These are phyloP conservation scores for Rostrohypoxylon terebratum DNA, from an alignment of 495 filamentous ascomycete species.

Conservation along the genomic window DNA sequence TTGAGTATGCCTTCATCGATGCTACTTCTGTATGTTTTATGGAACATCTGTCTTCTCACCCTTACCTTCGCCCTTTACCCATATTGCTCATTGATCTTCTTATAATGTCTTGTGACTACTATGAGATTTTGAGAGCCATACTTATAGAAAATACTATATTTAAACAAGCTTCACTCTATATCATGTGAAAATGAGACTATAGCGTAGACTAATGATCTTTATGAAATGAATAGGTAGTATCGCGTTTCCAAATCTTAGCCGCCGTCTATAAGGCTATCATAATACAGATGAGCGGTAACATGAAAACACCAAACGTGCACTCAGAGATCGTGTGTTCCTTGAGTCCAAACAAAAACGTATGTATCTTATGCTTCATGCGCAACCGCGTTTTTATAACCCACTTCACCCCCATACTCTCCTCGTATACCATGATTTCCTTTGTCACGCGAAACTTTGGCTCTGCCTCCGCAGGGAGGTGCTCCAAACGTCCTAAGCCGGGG, in stretches of 20 bases:
- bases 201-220: neutral
- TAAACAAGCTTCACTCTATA: too few species aligned
- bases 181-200: neutral
- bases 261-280: conserved; percentile 84
- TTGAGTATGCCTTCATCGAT: conserved; percentile 95
- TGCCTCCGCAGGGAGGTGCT: too few species aligned
- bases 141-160: too few species aligned
- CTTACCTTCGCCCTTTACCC: neutral
- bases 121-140: too few species aligned
- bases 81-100: neutral
- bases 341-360: conserved; percentile 86
- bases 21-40: conserved; percentile 58
- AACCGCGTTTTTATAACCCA: conserved; percentile 11
- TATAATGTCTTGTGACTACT: neutral
- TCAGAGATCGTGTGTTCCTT: conserved; percentile 91
- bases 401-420: conserved; percentile 16
- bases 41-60: neutral
- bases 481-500: too few species aligned
- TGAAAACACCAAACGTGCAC: conserved; percentile 88
- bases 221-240: conserved; percentile 62
- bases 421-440: too few species aligned
- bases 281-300: conserved; percentile 64
- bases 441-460: too few species aligned
- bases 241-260: conserved; percentile 76
- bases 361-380: conserved; percentile 36